These are phyloP conservation scores for Candida tunisiensis DNA, from an alignment of 1,139 yeast genomes.

Conservation along the genomic window DNA sequence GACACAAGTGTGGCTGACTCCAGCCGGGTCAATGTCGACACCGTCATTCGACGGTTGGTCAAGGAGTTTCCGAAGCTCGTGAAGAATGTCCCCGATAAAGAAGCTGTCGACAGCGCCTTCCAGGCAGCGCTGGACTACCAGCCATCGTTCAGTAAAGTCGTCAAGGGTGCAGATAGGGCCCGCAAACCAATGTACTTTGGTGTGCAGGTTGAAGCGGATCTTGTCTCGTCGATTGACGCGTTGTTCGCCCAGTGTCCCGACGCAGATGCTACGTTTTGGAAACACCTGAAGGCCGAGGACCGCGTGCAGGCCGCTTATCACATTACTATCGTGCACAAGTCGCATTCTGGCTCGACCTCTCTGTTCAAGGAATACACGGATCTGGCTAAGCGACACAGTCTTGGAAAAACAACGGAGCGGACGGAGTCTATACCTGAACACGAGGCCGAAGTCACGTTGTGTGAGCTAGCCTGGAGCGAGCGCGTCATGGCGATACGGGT, in stretches of 20 bases:
- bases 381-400: too few relatives aligned
- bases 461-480: constrained; percentile 32
- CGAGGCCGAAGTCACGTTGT: constrained; percentile 23
- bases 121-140: constrained; percentile 11
- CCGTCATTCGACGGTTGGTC: constrained; percentile 24
- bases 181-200: constrained; percentile 7
- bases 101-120: constrained; percentile 12
- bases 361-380: constrained; percentile 19
- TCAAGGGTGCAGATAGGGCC: constrained; percentile 7
- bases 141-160: constrained; percentile 10
- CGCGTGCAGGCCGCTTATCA: constrained; percentile 50
- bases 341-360: too few relatives aligned
- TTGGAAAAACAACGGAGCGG: too few relatives aligned
- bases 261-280: constrained; percentile 10
- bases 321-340: constrained; percentile 63
- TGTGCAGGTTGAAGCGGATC: constrained; percentile 4
- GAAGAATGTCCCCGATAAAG: constrained; percentile 3
- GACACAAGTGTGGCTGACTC: constrained; percentile 17
- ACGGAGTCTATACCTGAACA: not conserved
- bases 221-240: constrained; percentile 7
- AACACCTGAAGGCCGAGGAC: constrained; percentile 16
- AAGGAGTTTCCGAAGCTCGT: constrained; percentile 34
- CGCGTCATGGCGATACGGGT: constrained; percentile 43
- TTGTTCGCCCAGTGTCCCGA: constrained; percentile 7
- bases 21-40: constrained; percentile 26